Base-by-base conservation (phyloP, 805 yeast species). In the Isabelozyma gotoi region DNA sequence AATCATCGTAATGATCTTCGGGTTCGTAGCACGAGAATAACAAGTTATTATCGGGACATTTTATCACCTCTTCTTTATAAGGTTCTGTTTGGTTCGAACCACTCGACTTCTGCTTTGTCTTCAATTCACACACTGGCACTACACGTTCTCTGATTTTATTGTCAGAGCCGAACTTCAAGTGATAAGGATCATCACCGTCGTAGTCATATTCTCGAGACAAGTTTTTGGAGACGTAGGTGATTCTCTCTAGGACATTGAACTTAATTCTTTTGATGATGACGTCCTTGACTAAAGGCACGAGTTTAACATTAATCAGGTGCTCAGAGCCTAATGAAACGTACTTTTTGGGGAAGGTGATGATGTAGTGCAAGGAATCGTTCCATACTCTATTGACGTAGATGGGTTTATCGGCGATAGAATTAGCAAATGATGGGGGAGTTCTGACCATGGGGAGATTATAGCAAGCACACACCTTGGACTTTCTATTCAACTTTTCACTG, bases 331-430 rank as follows among this genome's bases (percentile, higher is more conserved):
- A 63, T 1, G 86, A 72, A 8, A 85, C 79, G 59, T 74, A 86
- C 54, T 86, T 87, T 45, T 75, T 75, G 0, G 91, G 90, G 45
- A 87, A 75, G 0, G 89, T 77, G 12, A 87, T 74, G 49, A 85
- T 85, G 61, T 87, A 87, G 43, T 81, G 81, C 31, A 87, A 62
- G 0, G 88, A 61, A 43, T 85, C 83, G 51, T 81, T 80, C 94
- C 94, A 87, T 1, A 81, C 74, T 48, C 87, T 73, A 57, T 84
- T 85, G 29, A 87, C 88, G 59, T 82, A 85, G 14, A 87, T 77
- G 0, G 95, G 89, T 56, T 85, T 87, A 56, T 85, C 84, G 5
- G 80, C 69, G 6, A 78, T 76, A 3, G 81, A 74, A 29, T 77
- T 74, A 2, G 82, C 81, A 57, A 76, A 74, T 4, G 80, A 74